Conservation (phyloP, 2,329 filamentous ascomycete species). For the Hymenoscyphus albidus region DNA sequence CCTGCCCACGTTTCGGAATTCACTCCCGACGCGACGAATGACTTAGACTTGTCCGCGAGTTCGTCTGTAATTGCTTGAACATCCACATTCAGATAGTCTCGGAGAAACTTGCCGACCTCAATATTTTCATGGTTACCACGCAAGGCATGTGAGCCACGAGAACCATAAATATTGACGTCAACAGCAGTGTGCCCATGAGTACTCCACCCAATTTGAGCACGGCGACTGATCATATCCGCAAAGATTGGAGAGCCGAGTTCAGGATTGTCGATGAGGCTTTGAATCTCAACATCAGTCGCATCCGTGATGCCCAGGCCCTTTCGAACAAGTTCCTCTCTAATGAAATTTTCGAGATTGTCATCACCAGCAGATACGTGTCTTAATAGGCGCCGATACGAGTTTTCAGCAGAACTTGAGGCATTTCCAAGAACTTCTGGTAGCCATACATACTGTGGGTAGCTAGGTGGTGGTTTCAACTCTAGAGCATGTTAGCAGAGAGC, state of each 20-base stretch:
- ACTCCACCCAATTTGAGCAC: conserved; percentile 88
- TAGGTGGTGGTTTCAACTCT: conserved; percentile 48
- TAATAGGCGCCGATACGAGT: conserved; percentile 60
- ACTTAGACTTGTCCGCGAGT: conserved; percentile 41
- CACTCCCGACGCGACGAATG: conserved; percentile 16
- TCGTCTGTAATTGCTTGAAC: conserved; percentile 74
- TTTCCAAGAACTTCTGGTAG: conserved; percentile 78
- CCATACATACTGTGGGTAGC: conserved; percentile 72
- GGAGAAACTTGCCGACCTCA: conserved; percentile 79
- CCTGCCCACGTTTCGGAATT: conserved; percentile 25
- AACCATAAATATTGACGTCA: conserved; percentile 95
- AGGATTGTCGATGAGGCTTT: conserved; percentile 57
- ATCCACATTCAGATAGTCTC: conserved; percentile 74
- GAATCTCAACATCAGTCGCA: conserved; percentile 66
- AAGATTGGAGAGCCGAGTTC: conserved; percentile 56
- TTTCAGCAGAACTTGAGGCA: conserved; percentile 70
- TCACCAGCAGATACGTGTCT: conserved; percentile 46
- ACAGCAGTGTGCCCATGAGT: conserved; percentile 92
- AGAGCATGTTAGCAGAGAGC: conserved; percentile 6
- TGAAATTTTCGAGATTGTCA: conserved; percentile 52
- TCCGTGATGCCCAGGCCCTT: conserved; percentile 74
- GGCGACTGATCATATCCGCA: conserved; percentile 79
- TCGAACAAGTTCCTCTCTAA: conserved; percentile 64
- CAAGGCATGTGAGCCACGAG: conserved; percentile 58
- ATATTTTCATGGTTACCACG: conserved; percentile 95